Conservation (phyloP, 495 filamentous ascomycete genomes). For the Aspergillus campestris region DNA sequence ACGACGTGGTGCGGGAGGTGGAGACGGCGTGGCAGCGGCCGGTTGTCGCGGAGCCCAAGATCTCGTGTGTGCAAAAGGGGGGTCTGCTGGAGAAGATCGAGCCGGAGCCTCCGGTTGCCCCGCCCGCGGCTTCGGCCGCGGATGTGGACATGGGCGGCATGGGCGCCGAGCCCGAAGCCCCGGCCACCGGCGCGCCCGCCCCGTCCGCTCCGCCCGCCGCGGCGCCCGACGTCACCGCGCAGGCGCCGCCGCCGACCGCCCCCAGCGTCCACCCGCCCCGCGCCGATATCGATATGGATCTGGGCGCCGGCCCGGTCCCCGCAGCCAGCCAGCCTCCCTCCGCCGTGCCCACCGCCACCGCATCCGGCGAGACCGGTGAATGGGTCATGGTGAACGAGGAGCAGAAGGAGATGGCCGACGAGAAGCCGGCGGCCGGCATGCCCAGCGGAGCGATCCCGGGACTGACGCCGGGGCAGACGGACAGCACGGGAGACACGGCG, state of each 20-base stretch:
- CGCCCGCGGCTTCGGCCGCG: slow-evolving; percentile 40
- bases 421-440: slow-evolving; percentile 13
- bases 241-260: background rate
- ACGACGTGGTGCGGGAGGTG: slow-evolving; percentile 52
- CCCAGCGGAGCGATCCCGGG: slow-evolving; percentile 18
- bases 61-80: slow-evolving; percentile 62
- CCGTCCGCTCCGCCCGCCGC: background rate
- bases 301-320: slow-evolving; percentile 21
- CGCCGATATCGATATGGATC: slow-evolving; percentile 36
- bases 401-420: slow-evolving; percentile 20
- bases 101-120: slow-evolving; percentile 38
- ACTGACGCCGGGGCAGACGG: slow-evolving; percentile 19
- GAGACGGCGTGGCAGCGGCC: slow-evolving; percentile 48
- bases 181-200: slow-evolving; percentile 10
- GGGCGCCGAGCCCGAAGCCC: too few species aligned
- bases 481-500: slow-evolving; percentile 19
- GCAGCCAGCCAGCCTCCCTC: slow-evolving; percentile 9
- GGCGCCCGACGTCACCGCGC: background rate
- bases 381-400: slow-evolving; percentile 55
- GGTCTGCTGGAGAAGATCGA: slow-evolving; percentile 57
- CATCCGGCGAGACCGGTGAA: slow-evolving; percentile 39
- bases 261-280: slow-evolving; percentile 4
- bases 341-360: slow-evolving; percentile 13
- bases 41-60: slow-evolving; percentile 49
- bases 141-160: slow-evolving; percentile 54